A percentile compares a stretch with the other conserved stretches of the same genome.
phyloP scores from a whole-genome alignment of 768 basidiomycete genomes.

The Termitomyces sp. region DNA sequence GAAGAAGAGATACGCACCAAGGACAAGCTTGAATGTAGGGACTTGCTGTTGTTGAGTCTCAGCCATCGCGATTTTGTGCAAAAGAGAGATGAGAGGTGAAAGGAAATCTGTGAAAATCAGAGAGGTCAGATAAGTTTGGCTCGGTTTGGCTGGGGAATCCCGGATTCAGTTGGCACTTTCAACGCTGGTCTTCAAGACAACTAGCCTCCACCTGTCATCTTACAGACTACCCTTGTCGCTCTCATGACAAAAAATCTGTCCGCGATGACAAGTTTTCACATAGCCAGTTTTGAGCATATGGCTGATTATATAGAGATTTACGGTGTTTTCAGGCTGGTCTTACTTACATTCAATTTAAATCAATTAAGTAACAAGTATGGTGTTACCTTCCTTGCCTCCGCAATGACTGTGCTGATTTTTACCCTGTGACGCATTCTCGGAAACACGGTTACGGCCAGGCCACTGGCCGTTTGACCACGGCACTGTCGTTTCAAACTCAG shows the following conservation, averaged over 20 bases:
- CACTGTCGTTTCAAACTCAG: background rate
- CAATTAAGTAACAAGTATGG: background rate
- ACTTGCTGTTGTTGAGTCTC: slow-evolving; percentile 31
- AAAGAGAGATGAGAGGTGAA: slow-evolving; percentile 15
- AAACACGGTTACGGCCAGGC: background rate
- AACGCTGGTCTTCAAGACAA: background rate
- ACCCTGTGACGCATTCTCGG: background rate
- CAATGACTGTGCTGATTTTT: background rate
- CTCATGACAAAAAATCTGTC: background rate
- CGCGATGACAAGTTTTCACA: background rate
- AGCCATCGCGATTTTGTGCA: slow-evolving; percentile 14
- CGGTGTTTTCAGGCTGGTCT: background rate
- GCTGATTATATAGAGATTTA: background rate
- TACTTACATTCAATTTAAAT: background rate
- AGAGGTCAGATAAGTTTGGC: slow-evolving; percentile 33
- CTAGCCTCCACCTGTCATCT: background rate
- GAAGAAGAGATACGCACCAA: slow-evolving; percentile 57
- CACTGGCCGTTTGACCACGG: background rate
- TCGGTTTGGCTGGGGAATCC: slow-evolving; percentile 26
- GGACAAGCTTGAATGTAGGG: slow-evolving; percentile 98
- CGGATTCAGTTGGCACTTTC: slow-evolving; percentile 16
- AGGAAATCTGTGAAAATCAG: slow-evolving; percentile 24
- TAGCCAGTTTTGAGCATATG: background rate
- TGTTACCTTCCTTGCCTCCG: too few species aligned
- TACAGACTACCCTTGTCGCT: background rate